Conservation (phyloP, 1,284 basidiomycete genomes). For the Leccinum laetum region DNA sequence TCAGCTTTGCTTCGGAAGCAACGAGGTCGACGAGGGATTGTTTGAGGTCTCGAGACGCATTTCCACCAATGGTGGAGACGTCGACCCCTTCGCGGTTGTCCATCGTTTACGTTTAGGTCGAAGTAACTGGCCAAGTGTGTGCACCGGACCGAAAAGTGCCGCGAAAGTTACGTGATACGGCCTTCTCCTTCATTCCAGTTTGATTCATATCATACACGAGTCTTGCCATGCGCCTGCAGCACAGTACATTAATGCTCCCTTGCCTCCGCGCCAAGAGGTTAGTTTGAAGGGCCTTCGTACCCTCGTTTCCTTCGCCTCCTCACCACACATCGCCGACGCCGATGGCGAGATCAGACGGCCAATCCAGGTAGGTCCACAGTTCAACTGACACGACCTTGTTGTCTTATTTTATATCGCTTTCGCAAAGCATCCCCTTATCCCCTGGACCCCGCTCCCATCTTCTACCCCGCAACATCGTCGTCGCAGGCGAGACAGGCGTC, state of each 20-base stretch:
- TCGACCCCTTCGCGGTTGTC: constrained; percentile 18
- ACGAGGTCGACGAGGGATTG: constrained; percentile 25
- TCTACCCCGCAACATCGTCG: constrained; percentile 22
- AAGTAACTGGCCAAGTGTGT: too few relatives aligned
- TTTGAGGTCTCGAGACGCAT: constrained; percentile 24
- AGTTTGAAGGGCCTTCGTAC: background rate
- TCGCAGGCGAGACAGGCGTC: constrained; percentile 29
- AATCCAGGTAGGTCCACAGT: constrained; percentile 8
- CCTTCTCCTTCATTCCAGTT: too few relatives aligned
- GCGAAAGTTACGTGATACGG: too few relatives aligned
- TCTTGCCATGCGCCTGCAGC: background rate
- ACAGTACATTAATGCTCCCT: background rate
- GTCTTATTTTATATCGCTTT: background rate
- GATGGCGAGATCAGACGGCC: constrained; percentile 12
- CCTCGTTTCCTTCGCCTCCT: background rate
- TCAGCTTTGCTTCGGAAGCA: constrained; percentile 1
- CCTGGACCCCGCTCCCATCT: background rate
- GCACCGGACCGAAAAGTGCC: background rate
- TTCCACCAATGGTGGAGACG: constrained; percentile 24
- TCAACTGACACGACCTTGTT: background rate
- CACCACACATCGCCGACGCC: background rate
- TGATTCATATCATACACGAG: background rate
- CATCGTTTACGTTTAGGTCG: constrained; percentile 4
- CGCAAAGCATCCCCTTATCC: background rate
- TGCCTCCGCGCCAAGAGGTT: background rate